These are phyloP conservation scores for Azolla pinnata DNA, from an alignment of 75 land plant genomes.

Conservation along the genomic window DNA sequence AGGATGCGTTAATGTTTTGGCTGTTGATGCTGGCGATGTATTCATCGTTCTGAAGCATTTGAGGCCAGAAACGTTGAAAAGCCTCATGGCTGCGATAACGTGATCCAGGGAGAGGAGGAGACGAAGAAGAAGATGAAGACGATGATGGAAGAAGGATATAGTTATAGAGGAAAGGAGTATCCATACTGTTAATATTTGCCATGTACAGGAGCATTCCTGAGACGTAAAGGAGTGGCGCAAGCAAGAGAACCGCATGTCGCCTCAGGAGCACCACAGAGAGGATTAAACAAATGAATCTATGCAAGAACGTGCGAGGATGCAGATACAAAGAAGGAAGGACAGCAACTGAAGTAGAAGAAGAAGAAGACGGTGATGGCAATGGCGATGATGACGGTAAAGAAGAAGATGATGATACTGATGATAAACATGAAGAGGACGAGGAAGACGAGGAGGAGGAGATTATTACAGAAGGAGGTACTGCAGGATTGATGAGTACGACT, in stretches of 20 bases:
- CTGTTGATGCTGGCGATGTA: too few relatives aligned
- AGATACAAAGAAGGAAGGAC: not conserved
- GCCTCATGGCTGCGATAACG: constrained; percentile 68
- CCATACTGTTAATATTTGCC: constrained; percentile 39
- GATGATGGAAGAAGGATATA: constrained; percentile 10
- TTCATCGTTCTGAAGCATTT: too few relatives aligned
- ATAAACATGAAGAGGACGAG: too few relatives aligned
- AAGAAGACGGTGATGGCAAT: too few relatives aligned
- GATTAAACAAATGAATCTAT: constrained; percentile 18
- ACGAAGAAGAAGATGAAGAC: not conserved
- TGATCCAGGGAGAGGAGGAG: constrained; percentile 42
- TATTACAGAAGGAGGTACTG: too few relatives aligned
- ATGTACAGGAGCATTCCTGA: constrained; percentile 52
- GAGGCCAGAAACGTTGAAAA: constrained; percentile 63
- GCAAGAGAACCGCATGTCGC: constrained; percentile 36
- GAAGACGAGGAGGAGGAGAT: too few relatives aligned
- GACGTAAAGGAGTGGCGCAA: constrained; percentile 56
- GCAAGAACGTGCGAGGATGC: constrained; percentile 9
- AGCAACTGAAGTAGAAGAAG: too few relatives aligned
- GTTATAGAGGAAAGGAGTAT: too few relatives aligned
- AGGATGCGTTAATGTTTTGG: too few relatives aligned
- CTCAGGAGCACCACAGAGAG: constrained; percentile 28
- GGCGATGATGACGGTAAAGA: too few relatives aligned
- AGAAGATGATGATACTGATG: too few relatives aligned
- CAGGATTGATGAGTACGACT: too few relatives aligned